Evolutionary conservation across 1,139 yeast genomes (phyloP).

Genomic region (Pichia sp.): DNA sequence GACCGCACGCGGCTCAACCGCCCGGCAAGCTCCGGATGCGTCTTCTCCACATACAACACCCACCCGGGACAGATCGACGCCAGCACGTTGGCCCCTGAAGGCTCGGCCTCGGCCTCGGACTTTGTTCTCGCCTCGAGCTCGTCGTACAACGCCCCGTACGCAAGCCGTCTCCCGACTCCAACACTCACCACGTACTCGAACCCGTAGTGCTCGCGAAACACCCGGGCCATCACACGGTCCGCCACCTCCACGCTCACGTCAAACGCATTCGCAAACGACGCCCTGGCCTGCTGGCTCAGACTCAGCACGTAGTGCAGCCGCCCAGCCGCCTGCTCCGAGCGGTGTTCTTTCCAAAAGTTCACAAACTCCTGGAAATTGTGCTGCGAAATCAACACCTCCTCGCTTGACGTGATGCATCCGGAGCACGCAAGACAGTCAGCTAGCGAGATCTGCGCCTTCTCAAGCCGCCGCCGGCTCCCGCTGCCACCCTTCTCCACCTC

Average conservation of each 20-base stretch:
- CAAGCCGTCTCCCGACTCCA: conserved; percentile 70
- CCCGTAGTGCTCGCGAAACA: conserved; percentile 60
- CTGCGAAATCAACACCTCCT: conserved; percentile 83
- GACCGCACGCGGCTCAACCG: conserved; percentile 63
- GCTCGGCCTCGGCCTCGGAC: no score
- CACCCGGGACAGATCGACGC: conserved; percentile 91
- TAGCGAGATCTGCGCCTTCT: conserved; percentile 83
- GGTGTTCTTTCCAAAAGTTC: conserved; percentile 45
- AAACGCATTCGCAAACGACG: conserved; percentile 73
- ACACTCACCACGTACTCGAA: conserved; percentile 79
- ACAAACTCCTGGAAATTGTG: conserved; percentile 82
- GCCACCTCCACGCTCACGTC: conserved; percentile 47
- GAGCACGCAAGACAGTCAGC: conserved; percentile 95
- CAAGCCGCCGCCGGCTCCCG: conserved; percentile 37
- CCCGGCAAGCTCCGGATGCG: conserved; percentile 80
- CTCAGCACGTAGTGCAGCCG: conserved; percentile 61
- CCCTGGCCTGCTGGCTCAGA: conserved; percentile 80
- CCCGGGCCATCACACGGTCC: conserved; percentile 56
- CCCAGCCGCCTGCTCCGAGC: conserved; percentile 25
- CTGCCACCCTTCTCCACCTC: background rate
- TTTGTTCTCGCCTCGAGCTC: conserved; percentile 32
- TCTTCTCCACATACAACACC: conserved; percentile 93
- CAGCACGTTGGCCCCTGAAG: conserved; percentile 42
- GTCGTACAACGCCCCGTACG: conserved; percentile 57
- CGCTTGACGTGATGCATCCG: conserved; percentile 96